Conservation (phyloP, 164 flowering plant genomes). For the Vitis cinerea region DNA sequence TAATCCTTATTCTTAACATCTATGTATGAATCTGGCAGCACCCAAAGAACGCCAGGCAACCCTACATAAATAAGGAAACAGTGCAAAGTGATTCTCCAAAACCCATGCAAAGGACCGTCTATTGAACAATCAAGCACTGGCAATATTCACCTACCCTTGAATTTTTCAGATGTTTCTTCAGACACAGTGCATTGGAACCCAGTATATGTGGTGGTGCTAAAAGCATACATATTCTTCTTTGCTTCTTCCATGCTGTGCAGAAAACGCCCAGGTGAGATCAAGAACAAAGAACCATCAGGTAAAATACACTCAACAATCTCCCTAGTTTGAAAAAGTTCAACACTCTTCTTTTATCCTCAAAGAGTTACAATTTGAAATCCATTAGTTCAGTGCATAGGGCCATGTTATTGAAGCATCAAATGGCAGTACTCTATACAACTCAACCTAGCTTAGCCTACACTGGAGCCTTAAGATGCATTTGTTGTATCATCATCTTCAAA, state of each 20-base stretch:
- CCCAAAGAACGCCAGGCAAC: slow-evolving; percentile 99
- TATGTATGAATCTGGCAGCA: slow-evolving; percentile 89
- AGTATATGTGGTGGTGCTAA: slow-evolving; percentile 96
- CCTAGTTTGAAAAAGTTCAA: neutral
- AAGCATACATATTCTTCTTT: slow-evolving; percentile 98
- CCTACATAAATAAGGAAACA: slow-evolving; percentile 37
- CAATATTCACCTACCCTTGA: slow-evolving; percentile 56
- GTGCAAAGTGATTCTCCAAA: neutral
- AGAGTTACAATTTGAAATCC: too few relatives aligned
- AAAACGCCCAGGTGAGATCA: neutral
- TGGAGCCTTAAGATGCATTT: too few relatives aligned
- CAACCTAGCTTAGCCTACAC: too few relatives aligned
- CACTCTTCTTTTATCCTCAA: neutral
- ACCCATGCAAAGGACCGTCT: neutral
- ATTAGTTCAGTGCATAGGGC: too few relatives aligned
- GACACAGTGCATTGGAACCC: slow-evolving; percentile 95
- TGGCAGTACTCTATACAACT: too few relatives aligned
- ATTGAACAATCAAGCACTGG: neutral
- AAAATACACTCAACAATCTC: neutral
- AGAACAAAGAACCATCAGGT: neutral
- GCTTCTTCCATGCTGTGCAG: slow-evolving; percentile 96
- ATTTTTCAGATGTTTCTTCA: slow-evolving; percentile 92
- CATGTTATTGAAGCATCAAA: too few relatives aligned
- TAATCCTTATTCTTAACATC: slow-evolving; percentile 98
- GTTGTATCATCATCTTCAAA: too few relatives aligned